Percentiles rank a stretch among this genome's conserved stretches.
phyloP scores from a whole-genome alignment of 371 early-diverging fungal species.

The Capniomyces stellatus region DNA sequence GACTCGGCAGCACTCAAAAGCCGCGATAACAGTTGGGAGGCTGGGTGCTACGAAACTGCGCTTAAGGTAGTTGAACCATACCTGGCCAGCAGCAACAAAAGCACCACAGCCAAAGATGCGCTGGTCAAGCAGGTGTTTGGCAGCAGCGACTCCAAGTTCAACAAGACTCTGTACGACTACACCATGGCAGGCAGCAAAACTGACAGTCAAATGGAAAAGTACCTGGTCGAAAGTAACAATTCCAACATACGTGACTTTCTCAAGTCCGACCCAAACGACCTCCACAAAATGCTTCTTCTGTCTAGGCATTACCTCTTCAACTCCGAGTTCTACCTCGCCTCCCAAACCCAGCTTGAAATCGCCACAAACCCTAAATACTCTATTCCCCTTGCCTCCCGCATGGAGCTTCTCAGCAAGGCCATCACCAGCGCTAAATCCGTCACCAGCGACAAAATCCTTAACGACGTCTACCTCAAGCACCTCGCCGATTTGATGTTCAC shows the following conservation, averaged over 20 bases:
- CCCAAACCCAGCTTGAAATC: conserved; percentile 37
- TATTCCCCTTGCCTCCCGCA: conserved; percentile 29
- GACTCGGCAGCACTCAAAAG: not conserved
- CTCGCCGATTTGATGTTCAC: too few species aligned
- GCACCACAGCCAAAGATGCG: conserved; percentile 17
- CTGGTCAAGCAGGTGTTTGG: not conserved
- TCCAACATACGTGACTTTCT: conserved; percentile 47
- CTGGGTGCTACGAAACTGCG: not conserved
- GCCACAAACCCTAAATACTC: conserved; percentile 25
- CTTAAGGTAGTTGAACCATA: not conserved
- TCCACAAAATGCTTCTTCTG: conserved; percentile 39
- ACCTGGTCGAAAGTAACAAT: not conserved
- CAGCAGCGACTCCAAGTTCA: conserved; percentile 33
- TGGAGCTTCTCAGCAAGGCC: conserved; percentile 51
- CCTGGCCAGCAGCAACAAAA: not conserved
- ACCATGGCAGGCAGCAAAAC: conserved; percentile 24
- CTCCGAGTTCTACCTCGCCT: conserved; percentile 42
- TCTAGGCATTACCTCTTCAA: conserved; percentile 55
- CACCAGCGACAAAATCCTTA: too few species aligned
- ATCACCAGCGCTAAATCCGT: conserved; percentile 49
- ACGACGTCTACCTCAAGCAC: too few species aligned
- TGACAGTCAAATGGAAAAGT: conserved; percentile 23
- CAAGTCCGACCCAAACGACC: conserved; percentile 26
- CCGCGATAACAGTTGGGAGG: not conserved
- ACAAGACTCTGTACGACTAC: conserved; percentile 51